A percentile compares a stretch with the other conserved stretches of the same genome.
These are phyloP conservation scores for Paecilomyces sp. DNA, from an alignment of 2,329 filamentous ascomycete genomes.

Conservation along the genomic window DNA sequence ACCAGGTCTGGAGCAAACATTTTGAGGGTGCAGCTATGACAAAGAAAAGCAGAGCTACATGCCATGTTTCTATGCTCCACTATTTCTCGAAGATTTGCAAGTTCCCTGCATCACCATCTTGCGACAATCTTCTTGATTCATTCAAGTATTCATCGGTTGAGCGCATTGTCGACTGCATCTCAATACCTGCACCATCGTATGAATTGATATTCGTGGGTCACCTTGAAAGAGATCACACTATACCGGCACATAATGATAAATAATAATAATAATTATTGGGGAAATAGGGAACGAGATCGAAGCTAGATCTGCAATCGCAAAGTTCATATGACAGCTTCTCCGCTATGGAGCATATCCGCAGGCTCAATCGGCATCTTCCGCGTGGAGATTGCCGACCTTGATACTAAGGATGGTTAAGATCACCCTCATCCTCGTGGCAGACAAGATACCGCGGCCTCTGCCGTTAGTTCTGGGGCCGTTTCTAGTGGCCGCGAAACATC, in stretches of 20 bases:
- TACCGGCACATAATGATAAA: not conserved
- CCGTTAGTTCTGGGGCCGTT: not conserved
- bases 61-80: too few relatives aligned
- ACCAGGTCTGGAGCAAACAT: not conserved
- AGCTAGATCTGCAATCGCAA: not conserved
- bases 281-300: not conserved
- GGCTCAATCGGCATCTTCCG: not conserved
- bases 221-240: too few relatives aligned
- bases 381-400: not conserved
- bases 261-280: not conserved
- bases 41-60: not conserved
- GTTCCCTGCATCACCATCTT: not conserved
- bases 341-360: not conserved
- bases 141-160: not conserved
- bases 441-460: not conserved
- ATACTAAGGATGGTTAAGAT: not conserved
- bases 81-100: not conserved
- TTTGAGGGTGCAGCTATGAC: not conserved
- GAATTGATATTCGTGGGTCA: not conserved
- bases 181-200: not conserved
- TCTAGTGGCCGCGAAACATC: not conserved
- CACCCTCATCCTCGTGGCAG: not conserved
- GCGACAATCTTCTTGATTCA: not conserved
- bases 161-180: not conserved
- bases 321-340: not conserved